Percentiles rank a stretch among this genome's conserved stretches.
Conservation (phyloP, 306 rosid species). For the Dalbergia cochinchinensis region DNA sequence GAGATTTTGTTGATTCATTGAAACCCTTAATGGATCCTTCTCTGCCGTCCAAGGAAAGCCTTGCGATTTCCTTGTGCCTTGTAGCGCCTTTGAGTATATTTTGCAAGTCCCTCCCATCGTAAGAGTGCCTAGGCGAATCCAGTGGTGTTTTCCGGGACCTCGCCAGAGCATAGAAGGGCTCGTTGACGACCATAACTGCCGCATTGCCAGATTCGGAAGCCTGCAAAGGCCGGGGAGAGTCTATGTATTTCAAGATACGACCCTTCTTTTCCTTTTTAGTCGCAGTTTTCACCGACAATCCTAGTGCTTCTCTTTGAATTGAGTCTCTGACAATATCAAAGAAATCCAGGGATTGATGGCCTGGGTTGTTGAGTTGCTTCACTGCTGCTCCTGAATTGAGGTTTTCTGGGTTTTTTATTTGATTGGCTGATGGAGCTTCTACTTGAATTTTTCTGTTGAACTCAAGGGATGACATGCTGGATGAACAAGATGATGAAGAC, state of each 20-base stretch:
- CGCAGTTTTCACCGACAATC: constrained; percentile 63
- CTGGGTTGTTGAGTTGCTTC: constrained; percentile 49
- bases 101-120: constrained; percentile 72
- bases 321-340: constrained; percentile 65
- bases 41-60: constrained; percentile 94
- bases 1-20: constrained; percentile 57
- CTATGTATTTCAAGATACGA: constrained; percentile 63
- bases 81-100: constrained; percentile 60
- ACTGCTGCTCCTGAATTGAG: constrained; percentile 37
- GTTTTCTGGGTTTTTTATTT: constrained; percentile 46
- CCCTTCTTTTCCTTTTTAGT: constrained; percentile 59
- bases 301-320: constrained; percentile 60
- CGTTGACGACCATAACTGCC: constrained; percentile 41
- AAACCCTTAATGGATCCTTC: constrained; percentile 57
- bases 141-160: constrained; percentile 51
- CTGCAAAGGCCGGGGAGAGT: constrained; percentile 84
- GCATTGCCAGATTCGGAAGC: constrained; percentile 46
- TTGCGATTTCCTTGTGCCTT: constrained; percentile 76
- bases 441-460: constrained; percentile 63
- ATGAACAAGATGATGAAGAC: constrained; percentile 81
- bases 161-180: constrained; percentile 50
- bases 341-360: constrained; percentile 53
- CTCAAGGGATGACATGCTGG: constrained; percentile 87
- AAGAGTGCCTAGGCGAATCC: constrained; percentile 78
- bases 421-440: constrained; percentile 59